These are phyloP conservation scores for Trapa bicornis DNA, from an alignment of 345 rosid species.

Conservation along the genomic window DNA sequence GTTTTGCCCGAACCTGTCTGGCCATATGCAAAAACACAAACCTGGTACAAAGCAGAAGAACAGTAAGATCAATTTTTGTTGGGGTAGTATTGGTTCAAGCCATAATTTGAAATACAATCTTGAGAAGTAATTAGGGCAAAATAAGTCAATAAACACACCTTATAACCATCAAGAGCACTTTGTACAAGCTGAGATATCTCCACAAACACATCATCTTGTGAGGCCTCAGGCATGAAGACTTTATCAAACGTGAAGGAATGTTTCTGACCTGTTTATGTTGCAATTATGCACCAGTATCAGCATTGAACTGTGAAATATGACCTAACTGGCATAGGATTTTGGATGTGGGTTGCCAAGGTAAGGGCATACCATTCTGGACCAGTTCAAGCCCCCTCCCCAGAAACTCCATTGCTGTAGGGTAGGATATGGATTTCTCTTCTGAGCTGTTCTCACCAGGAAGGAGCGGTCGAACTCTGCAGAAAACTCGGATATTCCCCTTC, in stretches of 20 bases:
- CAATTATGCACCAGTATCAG: conserved; percentile 4
- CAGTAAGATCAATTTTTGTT: neutral
- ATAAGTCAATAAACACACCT: conserved; percentile 33
- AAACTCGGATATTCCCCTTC: conserved; percentile 95
- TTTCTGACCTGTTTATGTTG: conserved; percentile 52
- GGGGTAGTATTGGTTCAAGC: neutral
- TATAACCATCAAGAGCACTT: conserved; percentile 97
- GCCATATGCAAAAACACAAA: conserved; percentile 95
- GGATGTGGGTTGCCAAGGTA: neutral
- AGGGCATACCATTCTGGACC: conserved; percentile 50
- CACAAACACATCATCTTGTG: conserved; percentile 78
- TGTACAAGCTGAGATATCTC: conserved; percentile 97
- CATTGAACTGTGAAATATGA: neutral
- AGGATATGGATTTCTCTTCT: conserved; percentile 49
- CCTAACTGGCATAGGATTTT: neutral
- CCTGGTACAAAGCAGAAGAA: conserved; percentile 26
- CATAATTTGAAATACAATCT: neutral
- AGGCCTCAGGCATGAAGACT: conserved; percentile 59
- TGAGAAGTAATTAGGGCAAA: too few species aligned
- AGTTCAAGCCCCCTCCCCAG: conserved; percentile 74
- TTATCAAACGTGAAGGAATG: conserved; percentile 76
- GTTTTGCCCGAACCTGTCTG: conserved; percentile 98
- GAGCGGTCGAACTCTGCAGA: conserved; percentile 91
- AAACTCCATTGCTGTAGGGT: conserved; percentile 63
- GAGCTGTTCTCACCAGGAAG: conserved; percentile 51